Evolutionary conservation across 108 stramenopile genomes (phyloP).

Genomic region (Cyclostephanos invisitatus): DNA sequence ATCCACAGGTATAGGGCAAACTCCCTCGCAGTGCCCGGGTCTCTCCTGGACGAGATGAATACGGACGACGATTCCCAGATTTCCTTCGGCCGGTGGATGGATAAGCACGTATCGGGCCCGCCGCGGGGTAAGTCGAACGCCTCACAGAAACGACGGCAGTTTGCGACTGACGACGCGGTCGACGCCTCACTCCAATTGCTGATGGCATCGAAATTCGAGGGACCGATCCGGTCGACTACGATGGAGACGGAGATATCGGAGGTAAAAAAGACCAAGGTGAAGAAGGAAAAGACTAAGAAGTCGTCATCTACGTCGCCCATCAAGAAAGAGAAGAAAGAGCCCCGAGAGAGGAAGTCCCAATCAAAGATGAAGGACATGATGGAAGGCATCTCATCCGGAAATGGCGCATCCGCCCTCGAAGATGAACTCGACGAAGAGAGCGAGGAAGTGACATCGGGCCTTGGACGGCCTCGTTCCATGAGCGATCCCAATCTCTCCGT

Average conservation of each 20-base stretch:
- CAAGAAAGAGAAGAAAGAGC: slow-evolving; percentile 60
- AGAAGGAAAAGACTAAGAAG: slow-evolving; percentile 48
- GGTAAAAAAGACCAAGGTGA: slow-evolving; percentile 23
- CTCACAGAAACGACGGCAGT: slow-evolving; percentile 3
- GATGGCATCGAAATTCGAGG: slow-evolving; percentile 26
- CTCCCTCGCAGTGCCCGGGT: slow-evolving; percentile 62
- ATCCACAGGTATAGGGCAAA: slow-evolving; percentile 70
- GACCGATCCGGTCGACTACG: slow-evolving; percentile 6
- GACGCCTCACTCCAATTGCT: slow-evolving; percentile 17
- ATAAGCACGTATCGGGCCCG: slow-evolving; percentile 26
- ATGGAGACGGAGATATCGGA: slow-evolving; percentile 25
- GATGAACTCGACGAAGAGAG: slow-evolving; percentile 42
- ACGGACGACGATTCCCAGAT: slow-evolving; percentile 31
- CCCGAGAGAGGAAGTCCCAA: slow-evolving; percentile 31
- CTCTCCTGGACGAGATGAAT: slow-evolving; percentile 39
- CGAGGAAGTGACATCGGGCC: slow-evolving; percentile 65
- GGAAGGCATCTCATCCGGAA: slow-evolving; percentile 41
- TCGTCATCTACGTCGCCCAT: slow-evolving; percentile 15
- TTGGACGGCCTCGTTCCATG: slow-evolving; percentile 78
- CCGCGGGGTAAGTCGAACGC: slow-evolving; percentile 1
- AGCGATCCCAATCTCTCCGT: slow-evolving; percentile 79
- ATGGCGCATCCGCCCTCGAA: slow-evolving; percentile 5
- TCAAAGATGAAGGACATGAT: slow-evolving; percentile 56
- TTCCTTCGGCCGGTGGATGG: slow-evolving; percentile 75
- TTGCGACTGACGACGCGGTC: slow-evolving; percentile 8